Evolutionary conservation across 352 stramenopile genomes (phyloP), one percentile per base, ranked within the genome.

Genomic region (Phytophthora crassamura): DNA sequence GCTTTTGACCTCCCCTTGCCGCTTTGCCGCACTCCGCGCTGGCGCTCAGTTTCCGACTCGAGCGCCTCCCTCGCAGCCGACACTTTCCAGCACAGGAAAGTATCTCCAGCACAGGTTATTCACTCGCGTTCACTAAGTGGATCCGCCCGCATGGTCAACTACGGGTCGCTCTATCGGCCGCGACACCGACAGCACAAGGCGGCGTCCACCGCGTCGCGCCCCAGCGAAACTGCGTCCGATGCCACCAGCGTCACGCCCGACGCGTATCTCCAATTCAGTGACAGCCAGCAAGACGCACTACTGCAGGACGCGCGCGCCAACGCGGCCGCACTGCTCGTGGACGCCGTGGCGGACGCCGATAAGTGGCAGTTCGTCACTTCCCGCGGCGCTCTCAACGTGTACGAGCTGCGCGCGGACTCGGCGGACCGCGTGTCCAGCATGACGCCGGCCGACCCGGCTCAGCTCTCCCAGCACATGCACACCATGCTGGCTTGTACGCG

Each of bases 291-390:
- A 56, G 69, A 79, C 33, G 70, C 69, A 18, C 69, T 89, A 14
- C 48, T 91, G 4, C 50, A 65, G 20, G 74, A 88, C 28, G 78
- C 76, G 33, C 80, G 82, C 15, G 67, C 69, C 22, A 84, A 88
- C 20, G 80, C 82, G 18, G 78, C 82, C 9, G 78, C 74, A 22
- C 66, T 91, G 18, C 63, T 89, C 22, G 72, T 89, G 48, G 80
- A 91, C 63, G 71, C 79, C 30, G 72, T 89, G 30, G 77, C 74
- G 41, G 80, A 87, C 70, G 64, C 74, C 7, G 71, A 83, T 60
- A 91, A 91, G 66, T 91, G 82, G 82, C 74, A 80, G 38, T 89
- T 86, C 50, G 69, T 86, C 25, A 78, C 75, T 1, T 46, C 72
- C 16, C 72, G 59, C 15, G 67, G 60, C 3, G 36, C 63, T 16